A percentile compares a stretch with the other conserved stretches of the same genome.
Conservation (phyloP, 208 protist genomes). For the Wallacemonas sp. region DNA sequence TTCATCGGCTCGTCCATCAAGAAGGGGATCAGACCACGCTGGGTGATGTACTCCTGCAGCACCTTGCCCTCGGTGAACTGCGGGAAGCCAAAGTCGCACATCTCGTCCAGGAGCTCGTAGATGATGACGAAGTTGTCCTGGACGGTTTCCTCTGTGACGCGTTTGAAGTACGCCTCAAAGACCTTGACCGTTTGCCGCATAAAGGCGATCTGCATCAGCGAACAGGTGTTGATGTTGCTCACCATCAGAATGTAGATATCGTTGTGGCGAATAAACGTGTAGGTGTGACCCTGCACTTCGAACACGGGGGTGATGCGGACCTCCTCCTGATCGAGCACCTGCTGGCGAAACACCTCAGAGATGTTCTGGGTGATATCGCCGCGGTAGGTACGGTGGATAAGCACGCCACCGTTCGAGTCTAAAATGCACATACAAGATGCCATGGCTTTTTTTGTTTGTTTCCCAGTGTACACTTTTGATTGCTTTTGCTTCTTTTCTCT, state of each 20-base stretch:
- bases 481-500: constrained; percentile 2
- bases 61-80: constrained; percentile 96
- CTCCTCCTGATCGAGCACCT: constrained; percentile 95
- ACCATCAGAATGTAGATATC: constrained; percentile 96
- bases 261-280: constrained; percentile 95
- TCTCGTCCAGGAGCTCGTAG: constrained; percentile 99
- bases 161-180: constrained; percentile 95
- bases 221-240: constrained; percentile 95
- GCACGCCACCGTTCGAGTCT: constrained; percentile 92
- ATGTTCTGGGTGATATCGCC: constrained; percentile 93
- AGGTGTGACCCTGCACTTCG: constrained; percentile 92
- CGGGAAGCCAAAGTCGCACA: constrained; percentile 99
- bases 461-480: too few relatives aligned
- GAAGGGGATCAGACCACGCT: constrained; percentile 68
- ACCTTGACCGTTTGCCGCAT: constrained; percentile 92
- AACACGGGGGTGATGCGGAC: constrained; percentile 91
- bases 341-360: constrained; percentile 79
- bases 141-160: constrained; percentile 95
- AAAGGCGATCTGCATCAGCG: constrained; percentile 94
- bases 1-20: constrained; percentile 45
- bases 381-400: constrained; percentile 96
- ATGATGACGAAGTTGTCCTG: constrained; percentile 98
- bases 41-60: constrained; percentile 97
- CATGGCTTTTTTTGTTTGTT: constrained; percentile 38
- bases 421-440: constrained; percentile 94